Conservation (phyloP, 306 rosid genomes). For the Aeschynomene evenia region DNA sequence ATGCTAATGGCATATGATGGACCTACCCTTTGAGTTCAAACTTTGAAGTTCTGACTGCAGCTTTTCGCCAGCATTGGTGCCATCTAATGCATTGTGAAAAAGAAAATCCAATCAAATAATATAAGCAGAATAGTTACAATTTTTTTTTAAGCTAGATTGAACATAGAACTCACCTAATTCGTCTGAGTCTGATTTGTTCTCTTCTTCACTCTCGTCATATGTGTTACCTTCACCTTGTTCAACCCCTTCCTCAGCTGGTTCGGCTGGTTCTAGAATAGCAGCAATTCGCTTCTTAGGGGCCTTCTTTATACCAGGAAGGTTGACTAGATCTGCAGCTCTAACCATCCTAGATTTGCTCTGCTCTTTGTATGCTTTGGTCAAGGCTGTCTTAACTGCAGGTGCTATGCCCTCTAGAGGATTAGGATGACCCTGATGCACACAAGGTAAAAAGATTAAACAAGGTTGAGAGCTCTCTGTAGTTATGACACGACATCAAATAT, state of each 20-base stretch:
- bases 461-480: slow-evolving; percentile 3
- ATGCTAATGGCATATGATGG: slow-evolving; percentile 21
- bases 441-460: slow-evolving; percentile 1
- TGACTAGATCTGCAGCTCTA: slow-evolving; percentile 66
- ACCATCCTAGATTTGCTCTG: slow-evolving; percentile 67
- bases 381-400: slow-evolving; percentile 77
- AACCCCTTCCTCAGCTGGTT: slow-evolving; percentile 56
- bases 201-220: slow-evolving; percentile 68
- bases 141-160: too few relatives aligned
- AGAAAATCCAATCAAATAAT: slow-evolving; percentile 13
- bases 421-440: slow-evolving; percentile 64
- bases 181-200: slow-evolving; percentile 64
- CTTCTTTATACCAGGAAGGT: slow-evolving; percentile 74
- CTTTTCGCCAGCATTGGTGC: slow-evolving; percentile 64
- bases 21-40: slow-evolving; percentile 73
- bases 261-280: slow-evolving; percentile 81
- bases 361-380: slow-evolving; percentile 91
- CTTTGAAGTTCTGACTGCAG: slow-evolving; percentile 77
- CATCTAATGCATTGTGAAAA: slow-evolving; percentile 39
- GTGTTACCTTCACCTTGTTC: slow-evolving; percentile 53
- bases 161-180: slow-evolving; percentile 48
- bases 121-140: background rate
- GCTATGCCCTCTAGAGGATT: slow-evolving; percentile 76
- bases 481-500: slow-evolving; percentile 1
- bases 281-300: slow-evolving; percentile 84